Evolutionary conservation across 169 alveolate species (phyloP).

Genomic region (Plasmodium cynomolgi): DNA sequence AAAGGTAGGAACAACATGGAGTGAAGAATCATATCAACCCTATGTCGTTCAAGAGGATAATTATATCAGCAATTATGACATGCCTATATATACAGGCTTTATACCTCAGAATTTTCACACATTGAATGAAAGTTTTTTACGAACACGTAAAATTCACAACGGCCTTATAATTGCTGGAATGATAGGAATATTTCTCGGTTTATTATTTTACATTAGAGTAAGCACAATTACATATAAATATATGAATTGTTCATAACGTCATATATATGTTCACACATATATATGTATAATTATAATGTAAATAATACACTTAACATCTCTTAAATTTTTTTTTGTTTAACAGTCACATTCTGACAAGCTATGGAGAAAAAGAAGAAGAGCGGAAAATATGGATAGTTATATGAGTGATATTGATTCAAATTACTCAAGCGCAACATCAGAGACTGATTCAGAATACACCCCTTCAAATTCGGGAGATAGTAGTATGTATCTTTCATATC

Average conservation of each 20-base stretch:
- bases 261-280: background rate
- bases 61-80: background rate
- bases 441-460: too few species aligned
- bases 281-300: background rate
- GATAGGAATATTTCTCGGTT: background rate
- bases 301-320: background rate
- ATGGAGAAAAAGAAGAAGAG: background rate
- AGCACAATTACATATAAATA: background rate
- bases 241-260: background rate
- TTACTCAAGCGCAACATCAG: too few species aligned
- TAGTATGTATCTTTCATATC: background rate
- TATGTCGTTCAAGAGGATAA: too few species aligned
- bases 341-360: background rate
- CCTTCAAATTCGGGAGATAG: background rate
- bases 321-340: background rate
- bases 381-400: background rate
- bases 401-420: background rate
- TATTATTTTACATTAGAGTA: background rate
- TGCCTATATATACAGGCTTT: background rate
- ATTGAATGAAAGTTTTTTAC: background rate
- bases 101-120: background rate
- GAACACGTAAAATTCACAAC: background rate
- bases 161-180: background rate
- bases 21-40: too few species aligned
- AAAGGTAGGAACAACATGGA: background rate